Conservation (phyloP, 352 stramenopile genomes). For the Phytophthora megakarya region DNA sequence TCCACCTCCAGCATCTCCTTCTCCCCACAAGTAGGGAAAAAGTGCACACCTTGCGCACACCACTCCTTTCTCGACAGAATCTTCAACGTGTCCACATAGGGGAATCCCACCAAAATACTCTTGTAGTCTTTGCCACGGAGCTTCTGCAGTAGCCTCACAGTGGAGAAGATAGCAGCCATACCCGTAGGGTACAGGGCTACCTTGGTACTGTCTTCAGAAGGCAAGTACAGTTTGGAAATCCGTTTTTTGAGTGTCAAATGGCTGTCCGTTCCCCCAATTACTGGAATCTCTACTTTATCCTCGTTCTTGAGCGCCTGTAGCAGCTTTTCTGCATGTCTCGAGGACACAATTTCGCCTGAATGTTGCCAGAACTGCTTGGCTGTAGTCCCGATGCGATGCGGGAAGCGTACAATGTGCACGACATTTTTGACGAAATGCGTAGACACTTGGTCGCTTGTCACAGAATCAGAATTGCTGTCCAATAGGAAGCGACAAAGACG, state of each 20-base stretch:
- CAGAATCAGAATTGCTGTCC: conserved; percentile 34
- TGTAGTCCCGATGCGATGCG: conserved; percentile 40
- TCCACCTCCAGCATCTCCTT: conserved; percentile 66
- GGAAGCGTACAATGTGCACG: conserved; percentile 80
- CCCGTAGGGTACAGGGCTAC: conserved; percentile 89
- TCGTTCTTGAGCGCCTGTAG: conserved; percentile 52
- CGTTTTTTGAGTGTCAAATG: conserved; percentile 56
- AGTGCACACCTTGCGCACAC: conserved; percentile 84
- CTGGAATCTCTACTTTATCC: neutral
- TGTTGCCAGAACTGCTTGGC: conserved; percentile 94
- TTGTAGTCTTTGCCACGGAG: conserved; percentile 46
- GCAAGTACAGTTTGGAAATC: conserved; percentile 61
- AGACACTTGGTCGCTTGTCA: conserved; percentile 35
- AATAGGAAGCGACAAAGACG: conserved; percentile 77
- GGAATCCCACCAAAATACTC: conserved; percentile 92
- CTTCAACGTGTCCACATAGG: conserved; percentile 95
- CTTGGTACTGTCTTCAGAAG: conserved; percentile 2
- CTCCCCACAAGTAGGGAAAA: conserved; percentile 87
- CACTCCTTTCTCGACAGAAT: conserved; percentile 89
- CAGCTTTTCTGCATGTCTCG: conserved; percentile 74
- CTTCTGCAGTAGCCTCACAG: conserved; percentile 70
- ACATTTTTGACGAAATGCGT: conserved; percentile 51
- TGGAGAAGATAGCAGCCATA: conserved; percentile 89
- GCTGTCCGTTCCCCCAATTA: conserved; percentile 10
- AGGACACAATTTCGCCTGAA: conserved; percentile 92